Evolutionary conservation across 2,329 filamentous ascomycete genomes (phyloP), one percentile per base, ranked within the genome.

Genomic region (Epichloe coenophiala): DNA sequence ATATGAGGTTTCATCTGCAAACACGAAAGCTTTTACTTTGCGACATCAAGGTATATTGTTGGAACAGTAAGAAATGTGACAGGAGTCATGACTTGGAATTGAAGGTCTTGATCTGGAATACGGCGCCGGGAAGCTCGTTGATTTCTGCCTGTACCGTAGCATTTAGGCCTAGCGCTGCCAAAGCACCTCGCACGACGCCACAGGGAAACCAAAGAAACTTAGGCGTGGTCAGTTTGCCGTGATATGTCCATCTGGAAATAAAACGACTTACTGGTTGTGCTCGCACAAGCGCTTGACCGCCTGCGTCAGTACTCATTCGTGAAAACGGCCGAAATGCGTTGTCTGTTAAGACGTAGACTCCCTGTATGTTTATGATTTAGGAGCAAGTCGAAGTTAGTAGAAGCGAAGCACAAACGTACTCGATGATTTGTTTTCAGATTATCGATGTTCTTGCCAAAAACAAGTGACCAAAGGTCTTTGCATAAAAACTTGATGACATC

Each of bases 401-500:
- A 42, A 36, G 13, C 6, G 27, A 36, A 35, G 38, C 23, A n/a
- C 40, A 36, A 33, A 35, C 74, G 17, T 71, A 88, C 85, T 60
- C 93, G 76, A 65, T 98, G 93, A 64, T 98, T 98, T 8, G 93
- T 98, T 71, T 98, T 98, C 45, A 98, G 76, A 65, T 98, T 98
- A 68, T 98, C 93, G 62, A 98, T 88, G 67, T 97, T 94, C 70
- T 98, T 98, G 64, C 87, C 79, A 68, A 96, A 98, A 15, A 96
- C 80, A 19, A 97, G 75, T 36, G 82, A 89, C 93, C 93, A 98
- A 43, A 98, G 76, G 66, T 98, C 93, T 72, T 98, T 98, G 78
- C 93, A 98, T 47, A 98, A 75, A 63, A 98, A 97, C 67, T 98
- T 98, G 65, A 98, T 98, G 47, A 90, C 86, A 63, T 97, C 93